Conservation (phyloP, 192 early-diverging fungal genomes). For the Coemansia sp. region DNA sequence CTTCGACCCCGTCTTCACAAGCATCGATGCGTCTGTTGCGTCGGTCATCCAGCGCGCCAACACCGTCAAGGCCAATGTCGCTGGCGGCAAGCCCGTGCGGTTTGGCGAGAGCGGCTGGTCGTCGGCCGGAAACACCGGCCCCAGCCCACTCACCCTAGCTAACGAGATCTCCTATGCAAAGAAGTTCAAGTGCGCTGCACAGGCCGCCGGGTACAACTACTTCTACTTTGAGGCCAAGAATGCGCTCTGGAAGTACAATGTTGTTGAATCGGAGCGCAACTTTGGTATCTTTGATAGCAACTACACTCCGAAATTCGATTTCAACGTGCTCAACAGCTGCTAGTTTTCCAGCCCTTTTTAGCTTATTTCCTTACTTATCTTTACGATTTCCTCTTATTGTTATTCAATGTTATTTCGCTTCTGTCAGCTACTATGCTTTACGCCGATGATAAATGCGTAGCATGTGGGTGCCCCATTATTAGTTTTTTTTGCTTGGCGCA, state of each 20-base stretch:
- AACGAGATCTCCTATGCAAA: constrained; percentile 34
- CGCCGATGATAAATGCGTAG: too few relatives aligned
- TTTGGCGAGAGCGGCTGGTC: constrained; percentile 53
- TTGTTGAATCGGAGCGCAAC: constrained; percentile 32
- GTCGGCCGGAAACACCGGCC: constrained; percentile 37
- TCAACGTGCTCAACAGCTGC: constrained; percentile 27
- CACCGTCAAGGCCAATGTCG: constrained; percentile 24
- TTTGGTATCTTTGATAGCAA: constrained; percentile 39
- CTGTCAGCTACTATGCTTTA: too few relatives aligned
- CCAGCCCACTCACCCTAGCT: constrained; percentile 31
- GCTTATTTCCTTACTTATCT: not conserved
- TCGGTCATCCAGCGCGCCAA: constrained; percentile 44
- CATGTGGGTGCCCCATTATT: too few relatives aligned
- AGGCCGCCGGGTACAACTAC: constrained; percentile 27
- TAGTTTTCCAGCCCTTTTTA: constrained; percentile 1
- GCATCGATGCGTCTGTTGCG: constrained; percentile 32
- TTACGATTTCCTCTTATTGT: too few relatives aligned
- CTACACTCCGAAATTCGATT: constrained; percentile 38
- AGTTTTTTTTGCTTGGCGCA: too few relatives aligned
- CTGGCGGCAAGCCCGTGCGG: constrained; percentile 37
- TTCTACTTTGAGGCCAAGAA: constrained; percentile 58
- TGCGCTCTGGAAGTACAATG: constrained; percentile 42
- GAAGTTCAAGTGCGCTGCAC: constrained; percentile 43
- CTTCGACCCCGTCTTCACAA: constrained; percentile 35
- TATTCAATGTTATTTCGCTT: too few relatives aligned